These are phyloP conservation scores for Aspergillus leporis DNA, from an alignment of 495 filamentous ascomycete genomes.

Conservation along the genomic window DNA sequence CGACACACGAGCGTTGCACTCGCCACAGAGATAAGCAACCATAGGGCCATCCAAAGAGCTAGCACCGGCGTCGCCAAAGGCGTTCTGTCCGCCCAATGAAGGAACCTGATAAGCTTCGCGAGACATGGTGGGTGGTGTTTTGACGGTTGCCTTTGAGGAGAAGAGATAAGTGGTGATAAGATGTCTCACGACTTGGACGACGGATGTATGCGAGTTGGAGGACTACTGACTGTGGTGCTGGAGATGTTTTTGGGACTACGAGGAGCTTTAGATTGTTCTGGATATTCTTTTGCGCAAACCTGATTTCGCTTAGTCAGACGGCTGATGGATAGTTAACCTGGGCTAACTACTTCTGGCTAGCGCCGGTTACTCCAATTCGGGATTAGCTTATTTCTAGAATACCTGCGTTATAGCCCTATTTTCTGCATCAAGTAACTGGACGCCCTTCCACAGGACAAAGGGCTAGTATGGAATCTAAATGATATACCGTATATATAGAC, in stretches of 20 bases:
- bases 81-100: conserved; percentile 35
- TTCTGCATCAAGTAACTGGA: too few species aligned
- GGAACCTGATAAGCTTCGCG: conserved; percentile 54
- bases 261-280: conserved; percentile 6
- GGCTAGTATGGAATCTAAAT: too few species aligned
- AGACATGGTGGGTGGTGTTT: conserved; percentile 36
- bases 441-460: too few species aligned
- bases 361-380: background rate
- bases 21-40: conserved; percentile 89
- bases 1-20: conserved; percentile 81
- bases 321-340: background rate
- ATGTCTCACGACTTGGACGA: background rate
- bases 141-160: background rate
- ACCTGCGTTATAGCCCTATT: too few species aligned
- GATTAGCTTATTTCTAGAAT: too few species aligned
- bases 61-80: conserved; percentile 37
- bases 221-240: background rate
- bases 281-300: conserved; percentile 14
- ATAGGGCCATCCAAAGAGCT: conserved; percentile 39
- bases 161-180: background rate
- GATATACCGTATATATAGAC: too few species aligned
- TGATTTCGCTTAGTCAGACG: conserved; percentile 6
- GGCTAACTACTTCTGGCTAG: conserved; percentile 4
- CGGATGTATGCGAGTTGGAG: background rate
- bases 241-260: background rate